Conservation (phyloP, 495 filamentous ascomycete genomes). For the Apiosordaria backusii region DNA sequence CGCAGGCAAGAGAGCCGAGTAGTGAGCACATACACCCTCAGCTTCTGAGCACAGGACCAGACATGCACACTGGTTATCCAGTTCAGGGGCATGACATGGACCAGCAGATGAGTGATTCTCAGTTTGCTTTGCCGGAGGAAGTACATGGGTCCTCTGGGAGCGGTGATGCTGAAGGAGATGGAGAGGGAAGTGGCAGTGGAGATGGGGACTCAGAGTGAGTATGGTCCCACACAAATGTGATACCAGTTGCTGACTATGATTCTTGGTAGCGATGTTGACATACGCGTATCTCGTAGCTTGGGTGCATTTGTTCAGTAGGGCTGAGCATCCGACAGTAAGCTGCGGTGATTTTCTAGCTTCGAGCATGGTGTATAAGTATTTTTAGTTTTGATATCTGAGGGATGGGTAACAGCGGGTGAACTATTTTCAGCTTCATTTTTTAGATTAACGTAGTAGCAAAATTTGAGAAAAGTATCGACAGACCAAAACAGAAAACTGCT, state of each 20-base stretch:
- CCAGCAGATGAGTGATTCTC: not conserved
- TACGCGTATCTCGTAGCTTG: not conserved
- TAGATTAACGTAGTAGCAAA: too few species aligned
- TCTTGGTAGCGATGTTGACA: not conserved
- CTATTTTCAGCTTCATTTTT: too few species aligned
- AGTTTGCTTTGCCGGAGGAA: not conserved
- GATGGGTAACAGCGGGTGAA: not conserved
- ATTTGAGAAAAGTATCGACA: too few species aligned
- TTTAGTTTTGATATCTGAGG: not conserved
- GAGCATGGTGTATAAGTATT: not conserved
- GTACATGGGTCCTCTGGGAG: not conserved
- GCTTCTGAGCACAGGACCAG: not conserved
- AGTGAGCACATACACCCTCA: not conserved
- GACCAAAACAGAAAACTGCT: too few species aligned
- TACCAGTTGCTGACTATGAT: not conserved
- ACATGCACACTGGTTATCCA: not conserved
- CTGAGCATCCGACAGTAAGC: not conserved
- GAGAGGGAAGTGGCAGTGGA: not conserved
- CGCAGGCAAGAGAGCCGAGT: not conserved
- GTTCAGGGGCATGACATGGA: not conserved
- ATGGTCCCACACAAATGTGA: not conserved
- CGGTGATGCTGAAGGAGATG: not conserved
- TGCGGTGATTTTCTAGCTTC: not conserved
- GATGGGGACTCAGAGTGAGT: not conserved
- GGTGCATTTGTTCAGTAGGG: not conserved